Conservation (phyloP, 371 early-diverging fungal species). For the Lichtheimia ornata region DNA sequence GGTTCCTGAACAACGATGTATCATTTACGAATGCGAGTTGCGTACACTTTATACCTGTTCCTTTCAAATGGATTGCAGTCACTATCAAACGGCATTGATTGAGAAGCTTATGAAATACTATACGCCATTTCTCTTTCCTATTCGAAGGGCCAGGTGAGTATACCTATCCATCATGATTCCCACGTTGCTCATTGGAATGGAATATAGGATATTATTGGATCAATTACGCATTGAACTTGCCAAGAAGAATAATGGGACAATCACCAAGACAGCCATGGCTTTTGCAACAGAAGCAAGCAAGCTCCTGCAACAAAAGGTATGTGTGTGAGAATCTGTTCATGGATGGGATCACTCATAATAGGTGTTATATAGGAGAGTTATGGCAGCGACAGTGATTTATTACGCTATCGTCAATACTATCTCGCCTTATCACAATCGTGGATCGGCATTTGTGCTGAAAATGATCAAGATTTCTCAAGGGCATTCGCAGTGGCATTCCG, state of each 20-base stretch:
- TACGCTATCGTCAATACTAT: conserved; percentile 50
- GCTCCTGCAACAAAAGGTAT: conserved; percentile 24
- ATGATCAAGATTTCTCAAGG: conserved; percentile 23
- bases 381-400: conserved; percentile 38
- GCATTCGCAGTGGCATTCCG: conserved; percentile 55
- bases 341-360: background rate
- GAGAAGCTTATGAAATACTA: conserved; percentile 31
- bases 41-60: conserved; percentile 28
- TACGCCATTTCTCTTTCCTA: conserved; percentile 20
- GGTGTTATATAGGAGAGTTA: conserved; percentile 17
- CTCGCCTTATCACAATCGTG: conserved; percentile 61
- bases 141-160: conserved; percentile 42
- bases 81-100: conserved; percentile 25
- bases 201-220: conserved; percentile 6
- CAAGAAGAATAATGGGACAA: background rate
- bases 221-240: conserved; percentile 27
- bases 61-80: conserved; percentile 22
- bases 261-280: conserved; percentile 17
- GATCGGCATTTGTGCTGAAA: conserved; percentile 54
- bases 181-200: conserved; percentile 8
- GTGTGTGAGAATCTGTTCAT: background rate
- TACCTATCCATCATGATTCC: background rate
- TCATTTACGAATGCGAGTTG: conserved; percentile 44
- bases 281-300: conserved; percentile 26
- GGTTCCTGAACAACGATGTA: conserved; percentile 16